Percentiles rank a stretch among this genome's conserved stretches.
phyloP scores from a whole-genome alignment of 768 basidiomycete genomes.

The Boletus huronensis region DNA sequence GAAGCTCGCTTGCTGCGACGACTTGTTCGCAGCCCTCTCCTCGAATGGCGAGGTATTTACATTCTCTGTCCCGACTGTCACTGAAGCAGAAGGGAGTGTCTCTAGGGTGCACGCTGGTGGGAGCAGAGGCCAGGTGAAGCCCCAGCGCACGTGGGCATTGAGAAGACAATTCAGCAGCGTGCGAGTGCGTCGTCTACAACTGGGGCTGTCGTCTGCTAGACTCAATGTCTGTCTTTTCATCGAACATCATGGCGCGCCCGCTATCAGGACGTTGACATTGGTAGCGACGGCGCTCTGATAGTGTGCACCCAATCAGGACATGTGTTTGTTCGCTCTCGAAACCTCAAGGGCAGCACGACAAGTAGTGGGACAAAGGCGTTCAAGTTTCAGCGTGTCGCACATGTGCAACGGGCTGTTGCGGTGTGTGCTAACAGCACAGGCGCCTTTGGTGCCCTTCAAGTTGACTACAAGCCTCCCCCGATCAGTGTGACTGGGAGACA shows the following conservation, averaged over 20 bases:
- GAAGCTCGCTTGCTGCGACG: constrained; percentile 79
- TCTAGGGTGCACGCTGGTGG: constrained; percentile 7
- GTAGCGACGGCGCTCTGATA: constrained; percentile 82
- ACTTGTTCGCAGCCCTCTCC: constrained; percentile 78
- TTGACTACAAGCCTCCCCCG: constrained; percentile 59
- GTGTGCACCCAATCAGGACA: constrained; percentile 95
- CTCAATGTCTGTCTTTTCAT: neutral
- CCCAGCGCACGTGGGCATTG: constrained; percentile 89
- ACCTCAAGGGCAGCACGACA: constrained; percentile 25
- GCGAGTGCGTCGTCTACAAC: constrained; percentile 41
- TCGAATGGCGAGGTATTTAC: constrained; percentile 90
- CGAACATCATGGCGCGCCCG: neutral
- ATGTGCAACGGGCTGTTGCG: constrained; percentile 77
- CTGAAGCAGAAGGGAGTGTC: constrained; percentile 25
- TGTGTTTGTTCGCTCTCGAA: constrained; percentile 80
- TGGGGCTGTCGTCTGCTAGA: neutral
- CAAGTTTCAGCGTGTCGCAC: constrained; percentile 79
- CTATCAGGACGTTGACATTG: constrained; percentile 79
- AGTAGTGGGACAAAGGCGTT: constrained; percentile 43
- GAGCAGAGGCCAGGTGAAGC: constrained; percentile 47
- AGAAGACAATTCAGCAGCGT: constrained; percentile 85
- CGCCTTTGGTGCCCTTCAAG: constrained; percentile 79
- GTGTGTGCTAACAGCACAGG: constrained; percentile 88
- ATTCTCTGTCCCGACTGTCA: constrained; percentile 49
- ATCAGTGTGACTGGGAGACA: constrained; percentile 54